Evolutionary conservation across 2,329 filamentous ascomycete genomes (phyloP), one percentile per base, ranked within the genome.

Genomic region (Penicillium olsonii): DNA sequence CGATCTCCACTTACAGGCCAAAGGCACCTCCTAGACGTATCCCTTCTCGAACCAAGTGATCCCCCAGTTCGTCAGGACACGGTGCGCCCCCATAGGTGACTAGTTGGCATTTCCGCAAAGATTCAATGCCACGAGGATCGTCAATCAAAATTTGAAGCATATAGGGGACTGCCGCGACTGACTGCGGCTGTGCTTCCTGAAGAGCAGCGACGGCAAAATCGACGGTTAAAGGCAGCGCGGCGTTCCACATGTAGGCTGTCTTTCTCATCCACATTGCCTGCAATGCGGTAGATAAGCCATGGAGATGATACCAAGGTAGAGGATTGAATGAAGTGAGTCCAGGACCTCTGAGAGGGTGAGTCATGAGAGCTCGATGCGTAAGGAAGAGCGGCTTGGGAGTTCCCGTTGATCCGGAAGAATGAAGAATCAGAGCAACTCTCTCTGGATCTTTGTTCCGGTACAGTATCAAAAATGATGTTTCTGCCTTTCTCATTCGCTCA

Each of bases 341-440:
- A 1, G 69, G 69, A 0, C 66, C 66, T 18, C 64, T 53, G 22
- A 70, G 46, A 2, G 71, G 68, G 40, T 67, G 70, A 4, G 59
- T 68, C 57, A 75, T 64, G 18, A 76, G 43, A 4, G 67, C 68
- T 29, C 66, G 63, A 45, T 78, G 74, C 2, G 72, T 75, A 27
- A 76, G 66, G 12, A 70, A 64, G 2, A 78, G 61, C 3, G 75
- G 75, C 49, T 78, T 78, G 0, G 75, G 76, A 4, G 72, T 67
- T 1, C 75, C 75, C 0, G 76, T 78, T 2, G 75, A 77, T 0
- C 77, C 77, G 0, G 76, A 78, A 0, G 76, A 78, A 53, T 79
- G 77, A 34, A 73, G 66, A 22, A 78, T 76, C 26, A 77, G 54
- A 0, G 69, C 69, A 1, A 67, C 55, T 40, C 68, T 68, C 41